Conservation (phyloP, 768 basidiomycete species). For the Steccherinum ochraceum region DNA sequence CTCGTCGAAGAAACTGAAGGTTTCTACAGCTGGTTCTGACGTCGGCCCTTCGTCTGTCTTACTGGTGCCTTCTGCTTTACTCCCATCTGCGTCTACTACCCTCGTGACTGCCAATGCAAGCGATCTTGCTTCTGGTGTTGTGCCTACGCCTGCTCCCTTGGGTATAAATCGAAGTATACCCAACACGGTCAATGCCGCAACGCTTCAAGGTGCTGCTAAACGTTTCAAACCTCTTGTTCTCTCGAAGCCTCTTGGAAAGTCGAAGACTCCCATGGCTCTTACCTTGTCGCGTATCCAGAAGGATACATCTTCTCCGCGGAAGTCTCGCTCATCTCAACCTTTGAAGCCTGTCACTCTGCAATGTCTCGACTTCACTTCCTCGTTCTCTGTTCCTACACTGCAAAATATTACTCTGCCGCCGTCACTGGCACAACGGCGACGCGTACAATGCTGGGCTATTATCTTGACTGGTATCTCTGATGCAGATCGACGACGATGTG, state of each 20-base stretch:
- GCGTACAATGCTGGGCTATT: slow-evolving; percentile 44
- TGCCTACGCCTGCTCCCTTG: no score
- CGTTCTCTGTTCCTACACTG: slow-evolving; percentile 21
- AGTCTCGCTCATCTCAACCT: neutral
- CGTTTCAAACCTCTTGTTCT: slow-evolving; percentile 16
- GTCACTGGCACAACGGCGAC: slow-evolving; percentile 49
- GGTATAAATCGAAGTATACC: no score
- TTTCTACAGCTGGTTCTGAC: no score
- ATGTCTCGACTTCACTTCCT: slow-evolving; percentile 31
- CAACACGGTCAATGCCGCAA: no score
- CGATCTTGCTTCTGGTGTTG: no score
- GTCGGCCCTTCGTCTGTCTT: no score
- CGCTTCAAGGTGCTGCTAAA: no score
- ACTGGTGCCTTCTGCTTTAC: no score
- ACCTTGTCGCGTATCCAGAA: neutral
- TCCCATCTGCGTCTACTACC: no score
- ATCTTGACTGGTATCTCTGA: slow-evolving; percentile 43
- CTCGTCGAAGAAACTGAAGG: no score
- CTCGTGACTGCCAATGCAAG: no score
- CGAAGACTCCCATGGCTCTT: neutral
- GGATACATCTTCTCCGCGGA: neutral
- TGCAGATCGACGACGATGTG: slow-evolving; percentile 38
- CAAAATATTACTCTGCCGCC: slow-evolving; percentile 50
- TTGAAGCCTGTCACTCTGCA: slow-evolving; percentile 3
- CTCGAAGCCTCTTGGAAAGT: slow-evolving; percentile 1